Base-by-base conservation (phyloP, 305 asterid genomes). In the Stenogyne calaminthoides region DNA sequence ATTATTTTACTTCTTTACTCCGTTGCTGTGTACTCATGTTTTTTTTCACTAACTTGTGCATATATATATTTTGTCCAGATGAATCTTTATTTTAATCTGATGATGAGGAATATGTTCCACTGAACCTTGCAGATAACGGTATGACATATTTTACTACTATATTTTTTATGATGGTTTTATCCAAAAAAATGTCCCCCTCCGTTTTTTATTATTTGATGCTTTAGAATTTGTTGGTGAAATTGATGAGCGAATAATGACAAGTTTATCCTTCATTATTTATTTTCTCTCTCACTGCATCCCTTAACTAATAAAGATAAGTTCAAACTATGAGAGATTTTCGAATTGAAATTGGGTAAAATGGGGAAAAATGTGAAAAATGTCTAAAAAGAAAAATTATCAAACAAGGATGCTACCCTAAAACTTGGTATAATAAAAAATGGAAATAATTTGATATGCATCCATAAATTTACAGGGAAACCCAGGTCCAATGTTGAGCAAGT, bases 81-180 rank as follows among this genome's bases (percentile, higher is more conserved):
- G 73, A 72, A n/a, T 84, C 88, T 54, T 86, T 84, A 8, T 54
- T 9, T 57, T 39, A 55, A 2, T 78, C 87, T 11, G 55, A 47
- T 3, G 56, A 55, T 6, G 88, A 88, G 44, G 93, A 88, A 67
- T 86, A 79, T 51, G 71, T 85, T 55, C 88, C 88, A 29, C 78
- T 81, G 46, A n/a, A 70, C 22, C 9, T 72, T 39, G 72, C 80
- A 39, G 73, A 70, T 49, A 88, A 88, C 79, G 97, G 97, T 90
- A 82, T 10, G 0, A 39, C 22, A 22, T 39, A 29, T 7, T 78
- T 74, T 18, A 42, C 58, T 20, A 51, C 58, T 20, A 51, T 70
- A 44, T 75, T 60, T 2, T 74, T 65, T 12, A 74, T 49, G 15
- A 37, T 5, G 51, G 42, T 49, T 55, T 6, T 18, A 32, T 55